Evolutionary conservation across 2,329 filamentous ascomycete species (phyloP), one percentile per base, ranked within the genome.

Genomic region (Phaeoacremonium minimum): DNA sequence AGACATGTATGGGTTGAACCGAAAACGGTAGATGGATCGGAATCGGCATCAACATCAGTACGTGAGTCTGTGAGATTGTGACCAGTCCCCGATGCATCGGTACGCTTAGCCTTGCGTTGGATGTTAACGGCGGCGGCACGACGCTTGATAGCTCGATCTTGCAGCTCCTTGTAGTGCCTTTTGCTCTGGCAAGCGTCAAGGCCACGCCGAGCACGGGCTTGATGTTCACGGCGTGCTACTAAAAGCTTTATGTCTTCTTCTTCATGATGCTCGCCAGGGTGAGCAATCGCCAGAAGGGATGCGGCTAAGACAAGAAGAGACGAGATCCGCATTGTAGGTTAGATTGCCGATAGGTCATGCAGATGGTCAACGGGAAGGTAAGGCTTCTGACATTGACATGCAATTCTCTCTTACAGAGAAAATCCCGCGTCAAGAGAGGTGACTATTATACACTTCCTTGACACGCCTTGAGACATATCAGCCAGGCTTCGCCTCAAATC

Each of bases 1-100:
- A 60, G 40, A 28, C 56, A 58, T 5, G 19, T 28, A 8, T 17
- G 14, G 33, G 20, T 28, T 8, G 33, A 15, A 7, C 13, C 19
- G 22, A 35, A 35, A 6, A 35, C 14, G 19, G 33, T 29, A 13
- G 13, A 7, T 26, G 16, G 20, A 4, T 18, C n/a, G 6, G 22
- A 26, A 14, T 33, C 32, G 7, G 18, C 6, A 19, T 15, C 20
- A n/a, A 26, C n/a, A 26, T 33, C 15, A 11, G 11, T 18, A 6
- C 15, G 31, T 7, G 31, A 12, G 17, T 18, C 31, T 6, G 31
- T 33, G 8, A 12, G 15, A 18, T 33, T 33, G 31, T 33, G 31
- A 7, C 18, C 15, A 7, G 12, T 15, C 15, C 18, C 18, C n/a
- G 31, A 12, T 7, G 15, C 31, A 7, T 13, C 15, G 31, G 31